A percentile compares a stretch with the other conserved stretches of the same genome.
phyloP scores from a whole-genome alignment of 2,329 filamentous ascomycete species.

The Ramularia collo-cygni region DNA sequence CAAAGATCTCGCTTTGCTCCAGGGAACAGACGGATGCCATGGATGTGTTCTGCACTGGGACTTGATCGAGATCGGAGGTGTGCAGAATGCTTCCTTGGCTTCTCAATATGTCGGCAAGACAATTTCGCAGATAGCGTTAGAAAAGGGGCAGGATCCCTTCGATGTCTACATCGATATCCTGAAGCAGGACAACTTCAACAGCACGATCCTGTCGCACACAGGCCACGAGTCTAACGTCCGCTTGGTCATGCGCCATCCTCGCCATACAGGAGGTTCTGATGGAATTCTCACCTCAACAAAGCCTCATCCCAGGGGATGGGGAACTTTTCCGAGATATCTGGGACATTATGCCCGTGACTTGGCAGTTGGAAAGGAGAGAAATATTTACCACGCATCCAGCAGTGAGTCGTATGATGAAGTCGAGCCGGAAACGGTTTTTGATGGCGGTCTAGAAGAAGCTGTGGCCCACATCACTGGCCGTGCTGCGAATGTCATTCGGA shows the following conservation, averaged over 20 bases:
- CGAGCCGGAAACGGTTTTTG: conserved; percentile 21
- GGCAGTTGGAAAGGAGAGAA: conserved; percentile 13
- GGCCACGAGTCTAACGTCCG: conserved; percentile 25
- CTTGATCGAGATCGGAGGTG: conserved; percentile 24
- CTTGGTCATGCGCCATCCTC: conserved; percentile 21
- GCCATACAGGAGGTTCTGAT: conserved; percentile 24
- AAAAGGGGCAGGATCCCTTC: conserved; percentile 19
- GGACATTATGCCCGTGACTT: conserved; percentile 25
- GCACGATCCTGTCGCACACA: conserved; percentile 23
- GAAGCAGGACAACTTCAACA: conserved; percentile 22
- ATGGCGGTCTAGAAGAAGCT: conserved; percentile 23
- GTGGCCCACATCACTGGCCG: conserved; percentile 24
- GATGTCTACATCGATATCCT: conserved; percentile 24
- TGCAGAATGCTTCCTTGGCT: conserved; percentile 15
- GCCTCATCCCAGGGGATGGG: conserved; percentile 26
- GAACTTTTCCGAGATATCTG: conserved; percentile 24
- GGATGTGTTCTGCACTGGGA: conserved; percentile 24
- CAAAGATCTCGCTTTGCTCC: conserved; percentile 17
- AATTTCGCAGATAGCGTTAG: conserved; percentile 20
- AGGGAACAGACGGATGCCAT: conserved; percentile 24
- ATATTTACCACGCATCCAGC: conserved; percentile 17
- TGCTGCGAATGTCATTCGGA: conserved; percentile 17
- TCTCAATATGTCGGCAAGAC: conserved; percentile 22
- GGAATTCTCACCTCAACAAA: conserved; percentile 25
- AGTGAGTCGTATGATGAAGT: conserved; percentile 16